These are phyloP conservation scores for Nidularia pulvinata DNA, from an alignment of 768 basidiomycete species.

Conservation along the genomic window DNA sequence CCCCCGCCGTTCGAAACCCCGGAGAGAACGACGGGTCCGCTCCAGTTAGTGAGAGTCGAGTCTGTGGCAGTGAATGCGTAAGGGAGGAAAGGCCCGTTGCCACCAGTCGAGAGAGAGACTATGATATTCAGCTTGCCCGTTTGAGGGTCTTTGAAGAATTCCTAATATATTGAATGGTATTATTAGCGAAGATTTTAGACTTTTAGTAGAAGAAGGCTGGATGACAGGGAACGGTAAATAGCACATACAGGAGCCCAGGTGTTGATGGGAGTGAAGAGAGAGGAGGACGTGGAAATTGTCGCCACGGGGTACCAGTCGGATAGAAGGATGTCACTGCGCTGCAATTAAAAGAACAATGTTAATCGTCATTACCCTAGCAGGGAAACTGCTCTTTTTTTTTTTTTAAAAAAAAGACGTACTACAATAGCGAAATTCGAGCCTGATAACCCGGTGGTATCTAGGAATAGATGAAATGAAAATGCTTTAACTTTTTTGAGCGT, in stretches of 20 bases:
- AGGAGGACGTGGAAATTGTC: conserved; percentile 24
- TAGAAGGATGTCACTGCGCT: conserved; percentile 26
- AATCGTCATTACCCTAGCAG: too few species aligned
- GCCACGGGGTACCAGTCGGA: conserved; percentile 21
- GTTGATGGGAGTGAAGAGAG: conserved; percentile 25
- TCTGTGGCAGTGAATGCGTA: conserved; percentile 29
- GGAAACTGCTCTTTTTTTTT: too few species aligned
- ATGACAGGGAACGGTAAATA: not conserved
- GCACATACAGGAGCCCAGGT: conserved; percentile 27
- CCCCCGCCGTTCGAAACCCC: conserved; percentile 31
- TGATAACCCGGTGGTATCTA: conserved; percentile 31
- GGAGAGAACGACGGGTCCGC: conserved; percentile 25
- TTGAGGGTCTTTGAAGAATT: conserved; percentile 32
- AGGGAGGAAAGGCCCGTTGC: conserved; percentile 30
- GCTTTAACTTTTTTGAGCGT: not conserved
- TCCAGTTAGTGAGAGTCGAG: conserved; percentile 24
- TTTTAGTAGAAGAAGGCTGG: not conserved
- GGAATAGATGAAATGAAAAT: not conserved
- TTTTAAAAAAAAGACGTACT: conserved; percentile 8
- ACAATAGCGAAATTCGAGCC: conserved; percentile 32
- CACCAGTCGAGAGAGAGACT: conserved; percentile 31
- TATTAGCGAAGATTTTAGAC: not conserved
- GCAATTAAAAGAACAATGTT: not conserved
- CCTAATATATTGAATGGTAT: conserved; percentile 8
- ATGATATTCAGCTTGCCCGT: conserved; percentile 28